A percentile compares a stretch with the other conserved stretches of the same genome.
Conservation (phyloP, 176 grass and related monocot genomes). For the Rhipidocladum racemiflorum region DNA sequence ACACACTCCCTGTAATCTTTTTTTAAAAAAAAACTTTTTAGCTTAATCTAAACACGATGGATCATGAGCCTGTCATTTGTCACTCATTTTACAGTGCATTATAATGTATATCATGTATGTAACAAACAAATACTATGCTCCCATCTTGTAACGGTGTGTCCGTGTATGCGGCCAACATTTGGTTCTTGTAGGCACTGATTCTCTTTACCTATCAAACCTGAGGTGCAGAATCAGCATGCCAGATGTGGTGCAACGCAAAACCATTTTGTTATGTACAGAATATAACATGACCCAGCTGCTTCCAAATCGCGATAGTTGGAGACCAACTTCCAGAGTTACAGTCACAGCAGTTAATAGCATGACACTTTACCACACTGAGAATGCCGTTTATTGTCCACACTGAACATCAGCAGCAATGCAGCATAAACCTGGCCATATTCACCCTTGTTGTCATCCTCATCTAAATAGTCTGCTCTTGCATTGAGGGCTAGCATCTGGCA, state of each 20-base stretch:
- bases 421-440: conserved; percentile 71
- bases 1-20: neutral
- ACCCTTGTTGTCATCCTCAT: conserved; percentile 57
- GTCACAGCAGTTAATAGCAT: neutral
- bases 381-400: conserved; percentile 19
- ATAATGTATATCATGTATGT: neutral
- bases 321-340: neutral
- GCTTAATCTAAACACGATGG: neutral
- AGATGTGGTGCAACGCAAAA: neutral
- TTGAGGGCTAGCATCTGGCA: conserved; percentile 72
- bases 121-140: neutral
- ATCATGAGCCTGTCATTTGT: neutral
- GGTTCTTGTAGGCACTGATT: neutral
- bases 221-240: neutral
- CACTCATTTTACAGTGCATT: neutral
- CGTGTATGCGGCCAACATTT: neutral
- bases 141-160: neutral
- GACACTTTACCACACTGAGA: neutral
- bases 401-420: no score
- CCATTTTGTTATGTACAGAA: neutral
- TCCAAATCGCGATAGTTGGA: neutral
- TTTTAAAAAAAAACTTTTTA: neutral
- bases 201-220: neutral
- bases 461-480: conserved; percentile 64
- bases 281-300: neutral